Conservation (phyloP, 2,329 filamentous ascomycete species). For the Penicillium capsulatum region DNA sequence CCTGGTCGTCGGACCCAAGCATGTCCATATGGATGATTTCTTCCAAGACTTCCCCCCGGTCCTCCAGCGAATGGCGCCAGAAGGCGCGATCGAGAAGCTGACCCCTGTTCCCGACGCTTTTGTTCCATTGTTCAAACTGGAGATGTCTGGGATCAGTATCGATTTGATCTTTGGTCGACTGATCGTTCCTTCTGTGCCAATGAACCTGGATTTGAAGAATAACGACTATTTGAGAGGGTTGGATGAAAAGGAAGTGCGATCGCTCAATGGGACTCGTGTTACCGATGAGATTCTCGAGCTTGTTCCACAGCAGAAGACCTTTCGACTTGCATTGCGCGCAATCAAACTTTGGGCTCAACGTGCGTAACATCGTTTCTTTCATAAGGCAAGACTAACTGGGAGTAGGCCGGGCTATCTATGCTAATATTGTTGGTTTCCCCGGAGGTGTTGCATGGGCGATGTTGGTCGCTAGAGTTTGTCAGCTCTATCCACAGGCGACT, state of each 20-base stretch:
- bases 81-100: constrained; percentile 77
- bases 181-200: constrained; percentile 65
- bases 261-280: constrained; percentile 88
- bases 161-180: constrained; percentile 87
- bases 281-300: constrained; percentile 86
- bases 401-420: constrained; percentile 76
- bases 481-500: constrained; percentile 89
- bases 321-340: constrained; percentile 80
- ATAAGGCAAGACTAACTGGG: no score
- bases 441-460: constrained; percentile 98
- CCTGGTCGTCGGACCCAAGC: constrained; percentile 83
- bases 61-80: constrained; percentile 69
- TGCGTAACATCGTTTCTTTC: constrained; percentile 24
- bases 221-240: constrained; percentile 79
- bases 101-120: constrained; percentile 83
- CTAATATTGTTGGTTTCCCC: constrained; percentile 93
- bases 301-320: constrained; percentile 84
- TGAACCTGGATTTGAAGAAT: constrained; percentile 72
- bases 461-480: constrained; percentile 91
- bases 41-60: constrained; percentile 83
- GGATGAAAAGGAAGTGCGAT: constrained; percentile 80
- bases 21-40: constrained; percentile 84
- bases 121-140: constrained; percentile 96
- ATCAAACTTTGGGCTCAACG: constrained; percentile 95
- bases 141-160: constrained; percentile 85